Evolutionary conservation across 1,139 yeast genomes (phyloP), one percentile per base, ranked within the genome.

Genomic region (Nakaseomyces nivariensis): DNA sequence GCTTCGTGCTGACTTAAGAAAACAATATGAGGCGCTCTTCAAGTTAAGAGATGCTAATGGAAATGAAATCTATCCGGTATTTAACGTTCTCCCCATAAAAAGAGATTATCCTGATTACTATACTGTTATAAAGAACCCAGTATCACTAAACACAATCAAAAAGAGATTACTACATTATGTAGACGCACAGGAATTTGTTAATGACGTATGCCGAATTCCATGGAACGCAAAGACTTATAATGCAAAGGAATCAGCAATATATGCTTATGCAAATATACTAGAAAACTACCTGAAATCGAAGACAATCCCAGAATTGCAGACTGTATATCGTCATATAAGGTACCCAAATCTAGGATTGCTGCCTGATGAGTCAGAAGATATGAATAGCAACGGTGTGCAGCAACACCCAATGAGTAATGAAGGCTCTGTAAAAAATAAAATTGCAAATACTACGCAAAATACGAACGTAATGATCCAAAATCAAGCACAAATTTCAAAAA

Each of bases 201-300:
- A 73, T 54, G 97, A 89, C 63, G 65, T 90, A 54, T 88, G 83
- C 0, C 94, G 86, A 66, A 85, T 90, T 46, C 76, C 87, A 0
- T 87, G 95, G 88, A 90, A 90, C 64, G 97, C 97, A 1, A 77
- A 87, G 54, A 77, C 82, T 46, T 90, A 83, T 67, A 90, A 90
- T 64, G 81, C 82, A 51, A 81, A 79, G 54, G 81, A 77, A 11
- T 80, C 90, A 1, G 71, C 72, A 22, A 82, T 85, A 47, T 85
- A 85, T 67, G 72, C 74, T 41, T 86, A 85, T 58, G 96, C 97
- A 0, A 73, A 77, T 22, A 73, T 82, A 38, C 68, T 90, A 58
- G 92, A 88, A 60, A 70, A 75, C 45, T 85, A 72, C 62, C 67
- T 89, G 47, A 72, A 68, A 53, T 75, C 76, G 3, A 70, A 70